Evolutionary conservation across 352 stramenopile species (phyloP), one percentile per base, ranked within the genome.

Genomic region (Pythium brassicae): DNA sequence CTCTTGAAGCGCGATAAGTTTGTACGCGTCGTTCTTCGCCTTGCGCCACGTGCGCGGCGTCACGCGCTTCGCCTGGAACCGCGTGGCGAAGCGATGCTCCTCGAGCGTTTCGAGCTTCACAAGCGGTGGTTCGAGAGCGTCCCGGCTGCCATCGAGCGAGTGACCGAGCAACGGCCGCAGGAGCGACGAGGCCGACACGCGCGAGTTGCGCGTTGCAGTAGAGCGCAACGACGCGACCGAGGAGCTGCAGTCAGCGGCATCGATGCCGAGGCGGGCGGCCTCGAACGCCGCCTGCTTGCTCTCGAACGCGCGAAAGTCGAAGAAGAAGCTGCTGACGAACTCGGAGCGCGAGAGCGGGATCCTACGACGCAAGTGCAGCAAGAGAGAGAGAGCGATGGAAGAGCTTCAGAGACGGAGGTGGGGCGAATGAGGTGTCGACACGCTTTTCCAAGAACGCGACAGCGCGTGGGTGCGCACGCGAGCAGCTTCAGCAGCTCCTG

Each of bases 71-170:
- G 67, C 19, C 44, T 83, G 62, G 48, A 85, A 86, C 2, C 78
- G 75, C 12, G 71, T 82, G 9, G 66, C 63, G 23, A 69, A 74
- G 7, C 69, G 73, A 65, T 86, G 71, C 29, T 88, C 78, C 42
- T 79, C 75, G 5, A 86, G 54, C 5, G 75, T 85, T 45, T 82
- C 71, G 23, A 88, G 65, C 26, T 53, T 63, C 19, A 10, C 15
- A 25, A 83, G 20, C n/a, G 44, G 68, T 0, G 8, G n/a, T 0
- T 45, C n/a, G 9, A 2, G 9, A 4, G n/a, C 40, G n/a, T 9
- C 23, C 9, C 15, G n/a, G 20, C 6, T 26, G 40, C 23, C 40
- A 10, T 46, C 20, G 1, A 17, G 6, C 4, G 40, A 4, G 35
- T 27, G 58, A 7, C 20, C 42, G 20, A 45, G 42, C 15, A 40